Evolutionary conservation across 345 rosid genomes (phyloP).

Genomic region (Boechera divaricarpa): DNA sequence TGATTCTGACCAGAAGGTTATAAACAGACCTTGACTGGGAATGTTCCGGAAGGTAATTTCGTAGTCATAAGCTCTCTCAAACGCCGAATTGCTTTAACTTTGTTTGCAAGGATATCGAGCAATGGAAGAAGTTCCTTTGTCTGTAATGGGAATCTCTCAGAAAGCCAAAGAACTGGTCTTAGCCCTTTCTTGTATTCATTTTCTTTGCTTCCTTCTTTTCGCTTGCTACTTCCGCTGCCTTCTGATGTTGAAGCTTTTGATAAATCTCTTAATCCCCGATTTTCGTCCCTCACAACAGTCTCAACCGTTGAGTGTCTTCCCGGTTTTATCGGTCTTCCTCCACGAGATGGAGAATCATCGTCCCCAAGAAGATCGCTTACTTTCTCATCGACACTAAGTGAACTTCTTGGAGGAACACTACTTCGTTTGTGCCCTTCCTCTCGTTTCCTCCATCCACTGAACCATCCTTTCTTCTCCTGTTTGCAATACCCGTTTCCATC

Average conservation of each 20-base stretch:
- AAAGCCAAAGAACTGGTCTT: conserved; percentile 97
- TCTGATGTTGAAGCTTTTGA: conserved; percentile 56
- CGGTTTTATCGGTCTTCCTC: conserved; percentile 62
- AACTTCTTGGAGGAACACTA: conserved; percentile 78
- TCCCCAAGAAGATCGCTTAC: conserved; percentile 86
- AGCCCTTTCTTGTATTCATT: conserved; percentile 96
- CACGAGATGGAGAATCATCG: conserved; percentile 44
- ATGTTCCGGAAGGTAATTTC: conserved; percentile 91
- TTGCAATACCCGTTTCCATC: conserved; percentile 62
- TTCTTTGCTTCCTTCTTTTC: conserved; percentile 73
- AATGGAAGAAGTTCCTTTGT: conserved; percentile 96
- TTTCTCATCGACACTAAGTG: conserved; percentile 87
- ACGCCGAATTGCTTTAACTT: conserved; percentile 98
- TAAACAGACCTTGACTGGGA: conserved; percentile 88
- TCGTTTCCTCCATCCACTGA: conserved; percentile 94
- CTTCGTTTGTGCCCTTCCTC: conserved; percentile 72
- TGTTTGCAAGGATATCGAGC: conserved; percentile 98
- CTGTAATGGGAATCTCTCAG: conserved; percentile 85
- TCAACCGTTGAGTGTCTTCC: conserved; percentile 87
- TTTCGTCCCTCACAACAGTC: conserved; percentile 65
- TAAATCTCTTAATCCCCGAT: conserved; percentile 53
- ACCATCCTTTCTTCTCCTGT: conserved; percentile 98
- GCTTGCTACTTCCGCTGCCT: conserved; percentile 52
- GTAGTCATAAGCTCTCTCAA: conserved; percentile 94
- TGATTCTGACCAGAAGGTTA: conserved; percentile 3